Percentiles rank a stretch among this genome's conserved stretches.
Evolutionary conservation across 306 rosid genomes (phyloP).

Genomic region (Casuarina cunninghamiana): DNA sequence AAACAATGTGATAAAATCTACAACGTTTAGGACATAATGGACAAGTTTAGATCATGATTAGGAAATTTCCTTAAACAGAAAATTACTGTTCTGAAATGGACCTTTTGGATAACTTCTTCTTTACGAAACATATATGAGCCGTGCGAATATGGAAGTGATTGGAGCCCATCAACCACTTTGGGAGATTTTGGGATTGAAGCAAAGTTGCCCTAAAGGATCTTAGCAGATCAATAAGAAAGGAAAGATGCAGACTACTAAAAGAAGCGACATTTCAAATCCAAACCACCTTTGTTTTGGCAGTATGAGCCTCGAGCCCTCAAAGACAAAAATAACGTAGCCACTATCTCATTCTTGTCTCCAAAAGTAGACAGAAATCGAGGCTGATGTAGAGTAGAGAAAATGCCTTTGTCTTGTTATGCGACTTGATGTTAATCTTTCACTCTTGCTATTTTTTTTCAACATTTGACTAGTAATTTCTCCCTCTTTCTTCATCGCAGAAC

Average conservation of each 20-base stretch:
- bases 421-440: neutral
- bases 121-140: neutral
- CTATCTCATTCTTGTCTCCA: conserved; percentile 44
- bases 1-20: too few species aligned
- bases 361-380: conserved; percentile 29
- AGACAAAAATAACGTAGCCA: conserved; percentile 41
- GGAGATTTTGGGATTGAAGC: conserved; percentile 23
- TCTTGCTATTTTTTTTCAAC: conserved; percentile 1
- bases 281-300: conserved; percentile 49
- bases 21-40: too few species aligned
- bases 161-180: conserved; percentile 7
- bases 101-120: too few species aligned
- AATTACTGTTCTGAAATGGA: too few species aligned
- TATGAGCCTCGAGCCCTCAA: conserved; percentile 88
- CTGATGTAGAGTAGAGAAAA: conserved; percentile 18
- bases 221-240: conserved; percentile 29
- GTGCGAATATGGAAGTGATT: neutral
- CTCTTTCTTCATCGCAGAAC: conserved; percentile 22
- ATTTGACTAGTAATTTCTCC: conserved; percentile 25
- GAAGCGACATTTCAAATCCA: conserved; percentile 26
- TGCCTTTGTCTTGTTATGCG: conserved; percentile 23
- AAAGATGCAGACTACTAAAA: conserved; percentile 16
- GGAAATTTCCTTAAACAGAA: too few species aligned
- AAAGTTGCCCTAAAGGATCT: conserved; percentile 15
- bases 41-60: too few species aligned